phyloP scores from a whole-genome alignment of 73 alveolate species.

The Uronychia setigera region DNA sequence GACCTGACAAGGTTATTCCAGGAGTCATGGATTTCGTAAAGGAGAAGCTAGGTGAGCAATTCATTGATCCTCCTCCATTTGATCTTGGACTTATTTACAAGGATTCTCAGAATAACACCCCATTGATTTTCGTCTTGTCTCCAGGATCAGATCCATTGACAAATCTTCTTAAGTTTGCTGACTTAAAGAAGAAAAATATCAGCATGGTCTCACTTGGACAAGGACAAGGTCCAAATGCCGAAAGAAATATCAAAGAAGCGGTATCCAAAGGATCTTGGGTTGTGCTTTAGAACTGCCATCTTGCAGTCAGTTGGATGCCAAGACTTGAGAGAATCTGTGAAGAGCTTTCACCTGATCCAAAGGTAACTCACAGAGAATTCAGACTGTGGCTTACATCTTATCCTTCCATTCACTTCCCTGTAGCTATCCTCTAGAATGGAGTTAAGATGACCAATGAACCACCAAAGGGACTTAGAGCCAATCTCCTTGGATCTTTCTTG shows the following conservation, averaged over 20 bases:
- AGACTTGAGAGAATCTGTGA: constrained; percentile 97
- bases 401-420: constrained; percentile 99
- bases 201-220: constrained; percentile 94
- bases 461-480: constrained; percentile 98
- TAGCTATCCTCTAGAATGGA: constrained; percentile 98
- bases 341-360: constrained; percentile 96
- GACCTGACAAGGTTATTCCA: constrained; percentile 97
- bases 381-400: constrained; percentile 99
- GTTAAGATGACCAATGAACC: constrained; percentile 99
- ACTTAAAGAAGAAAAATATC: constrained; percentile 86
- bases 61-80: constrained; percentile 96
- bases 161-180: constrained; percentile 91
- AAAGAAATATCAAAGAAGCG: constrained; percentile 94
- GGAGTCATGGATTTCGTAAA: constrained; percentile 93
- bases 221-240: constrained; percentile 99
- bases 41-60: constrained; percentile 88
- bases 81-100: constrained; percentile 94
- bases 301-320: constrained; percentile 99
- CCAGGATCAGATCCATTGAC: constrained; percentile 99
- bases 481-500: constrained; percentile 93
- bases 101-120: constrained; percentile 92
- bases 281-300: constrained; percentile 98
- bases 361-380: constrained; percentile 97
- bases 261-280: constrained; percentile 99
- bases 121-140: constrained; percentile 96